Conservation (phyloP, 2,329 filamentous ascomycete genomes). For the Zarea fungicola region DNA sequence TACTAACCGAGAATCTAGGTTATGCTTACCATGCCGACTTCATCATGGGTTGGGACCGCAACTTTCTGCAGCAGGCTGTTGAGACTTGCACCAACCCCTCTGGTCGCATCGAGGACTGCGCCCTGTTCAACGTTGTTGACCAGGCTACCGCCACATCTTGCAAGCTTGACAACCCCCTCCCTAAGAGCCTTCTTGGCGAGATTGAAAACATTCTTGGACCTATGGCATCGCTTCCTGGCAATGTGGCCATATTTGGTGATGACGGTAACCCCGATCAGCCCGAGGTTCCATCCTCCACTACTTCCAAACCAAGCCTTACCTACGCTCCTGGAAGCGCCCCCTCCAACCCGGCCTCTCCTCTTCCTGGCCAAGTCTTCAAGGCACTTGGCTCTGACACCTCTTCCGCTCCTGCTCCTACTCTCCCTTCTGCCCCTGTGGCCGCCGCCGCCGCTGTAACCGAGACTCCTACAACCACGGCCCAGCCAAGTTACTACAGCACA, state of each 20-base stretch:
- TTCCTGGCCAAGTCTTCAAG: slow-evolving; percentile 41
- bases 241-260: slow-evolving; percentile 39
- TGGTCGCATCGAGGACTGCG: slow-evolving; percentile 68
- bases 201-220: slow-evolving; percentile 46
- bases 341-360: slow-evolving; percentile 26
- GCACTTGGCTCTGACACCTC: slow-evolving; percentile 18
- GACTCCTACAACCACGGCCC: slow-evolving; percentile 24
- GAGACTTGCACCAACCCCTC: slow-evolving; percentile 66
- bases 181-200: slow-evolving; percentile 51
- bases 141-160: slow-evolving; percentile 56
- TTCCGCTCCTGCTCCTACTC: slow-evolving; percentile 16
- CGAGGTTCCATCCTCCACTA: not conserved
- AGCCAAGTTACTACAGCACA: slow-evolving; percentile 39
- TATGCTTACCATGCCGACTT: slow-evolving; percentile 77
- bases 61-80: slow-evolving; percentile 66
- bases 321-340: slow-evolving; percentile 33
- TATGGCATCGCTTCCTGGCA: slow-evolving; percentile 60
- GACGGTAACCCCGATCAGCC: slow-evolving; percentile 17
- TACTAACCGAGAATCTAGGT: slow-evolving; percentile 47
- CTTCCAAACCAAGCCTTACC: slow-evolving; percentile 25
- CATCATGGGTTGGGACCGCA: slow-evolving; percentile 68
- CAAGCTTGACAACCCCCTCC: slow-evolving; percentile 50
- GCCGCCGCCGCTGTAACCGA: slow-evolving; percentile 23
- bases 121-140: slow-evolving; percentile 65
- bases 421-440: slow-evolving; percentile 13